Conservation (phyloP, 148 eudicot species). For the Linanthus parryae region DNA sequence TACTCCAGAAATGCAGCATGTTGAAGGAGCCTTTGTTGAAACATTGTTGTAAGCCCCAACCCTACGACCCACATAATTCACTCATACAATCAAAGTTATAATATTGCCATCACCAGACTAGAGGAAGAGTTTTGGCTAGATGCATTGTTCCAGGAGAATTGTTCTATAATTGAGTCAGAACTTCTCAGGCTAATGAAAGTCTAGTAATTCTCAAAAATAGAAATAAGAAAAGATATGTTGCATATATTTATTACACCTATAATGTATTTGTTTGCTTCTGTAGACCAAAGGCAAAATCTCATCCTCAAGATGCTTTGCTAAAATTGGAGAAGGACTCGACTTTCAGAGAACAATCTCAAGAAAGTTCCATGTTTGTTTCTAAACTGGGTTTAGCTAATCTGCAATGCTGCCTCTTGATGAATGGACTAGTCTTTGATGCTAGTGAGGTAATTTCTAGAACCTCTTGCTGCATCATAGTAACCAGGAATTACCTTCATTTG, state of each 20-base stretch:
- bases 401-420: slow-evolving; percentile 72
- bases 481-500: too few relatives aligned
- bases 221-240: too few relatives aligned
- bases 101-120: slow-evolving; percentile 1
- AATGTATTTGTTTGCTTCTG: slow-evolving; percentile 12
- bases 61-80: not conserved
- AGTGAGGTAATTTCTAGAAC: slow-evolving; percentile 52
- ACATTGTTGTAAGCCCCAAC: slow-evolving; percentile 53
- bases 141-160: too few relatives aligned
- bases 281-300: slow-evolving; percentile 73
- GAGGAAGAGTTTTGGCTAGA: not conserved
- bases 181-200: too few relatives aligned
- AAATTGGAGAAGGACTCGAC: slow-evolving; percentile 67
- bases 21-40: slow-evolving; percentile 92
- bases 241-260: not conserved
- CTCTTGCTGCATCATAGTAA: not conserved
- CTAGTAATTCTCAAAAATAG: too few relatives aligned
- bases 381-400: slow-evolving; percentile 73
- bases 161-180: too few relatives aligned
- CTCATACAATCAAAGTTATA: not conserved
- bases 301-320: slow-evolving; percentile 74
- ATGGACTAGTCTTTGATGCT: slow-evolving; percentile 78
- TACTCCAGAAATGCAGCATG: slow-evolving; percentile 66
- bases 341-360: slow-evolving; percentile 50
- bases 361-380: slow-evolving; percentile 74